Percentiles rank a stretch among this genome's conserved stretches.
These are phyloP conservation scores for Cadophora sp. DNA, from an alignment of 2,329 filamentous ascomycete genomes.

Conservation along the genomic window DNA sequence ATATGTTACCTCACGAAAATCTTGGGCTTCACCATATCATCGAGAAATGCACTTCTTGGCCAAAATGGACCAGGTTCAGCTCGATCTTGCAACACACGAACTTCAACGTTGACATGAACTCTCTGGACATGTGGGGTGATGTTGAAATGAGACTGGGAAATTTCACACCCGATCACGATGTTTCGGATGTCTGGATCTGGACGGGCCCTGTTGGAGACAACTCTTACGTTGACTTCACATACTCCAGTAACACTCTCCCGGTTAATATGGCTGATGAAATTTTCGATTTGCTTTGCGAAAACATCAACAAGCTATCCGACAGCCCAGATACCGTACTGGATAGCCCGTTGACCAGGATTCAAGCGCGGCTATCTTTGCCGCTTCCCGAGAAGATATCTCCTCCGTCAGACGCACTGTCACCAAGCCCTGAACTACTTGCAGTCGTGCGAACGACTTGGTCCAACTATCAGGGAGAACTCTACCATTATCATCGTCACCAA, in stretches of 20 bases:
- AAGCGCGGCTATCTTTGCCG: background rate
- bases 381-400: background rate
- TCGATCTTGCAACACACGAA: slow-evolving; percentile 22
- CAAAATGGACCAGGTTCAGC: slow-evolving; percentile 22
- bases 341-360: background rate
- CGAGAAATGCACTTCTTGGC: slow-evolving; percentile 27
- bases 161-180: slow-evolving; percentile 17
- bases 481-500: too few species aligned
- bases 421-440: background rate
- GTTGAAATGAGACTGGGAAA: slow-evolving; percentile 17
- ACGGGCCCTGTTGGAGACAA: slow-evolving; percentile 17
- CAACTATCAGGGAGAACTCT: too few species aligned
- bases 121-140: slow-evolving; percentile 14
- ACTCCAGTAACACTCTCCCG: slow-evolving; percentile 11
- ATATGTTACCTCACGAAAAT: slow-evolving; percentile 43
- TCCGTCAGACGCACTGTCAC: background rate
- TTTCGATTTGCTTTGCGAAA: slow-evolving; percentile 11
- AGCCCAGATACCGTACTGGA: background rate
- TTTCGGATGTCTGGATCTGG: slow-evolving; percentile 18
- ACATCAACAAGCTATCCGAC: slow-evolving; percentile 1
- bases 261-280: background rate
- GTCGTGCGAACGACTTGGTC: slow-evolving; percentile 15
- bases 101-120: slow-evolving; percentile 19
- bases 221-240: slow-evolving; percentile 16
- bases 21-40: slow-evolving; percentile 52